phyloP scores from a whole-genome alignment of 495 filamentous ascomycete genomes.

The Lentithecium fluviatile region DNA sequence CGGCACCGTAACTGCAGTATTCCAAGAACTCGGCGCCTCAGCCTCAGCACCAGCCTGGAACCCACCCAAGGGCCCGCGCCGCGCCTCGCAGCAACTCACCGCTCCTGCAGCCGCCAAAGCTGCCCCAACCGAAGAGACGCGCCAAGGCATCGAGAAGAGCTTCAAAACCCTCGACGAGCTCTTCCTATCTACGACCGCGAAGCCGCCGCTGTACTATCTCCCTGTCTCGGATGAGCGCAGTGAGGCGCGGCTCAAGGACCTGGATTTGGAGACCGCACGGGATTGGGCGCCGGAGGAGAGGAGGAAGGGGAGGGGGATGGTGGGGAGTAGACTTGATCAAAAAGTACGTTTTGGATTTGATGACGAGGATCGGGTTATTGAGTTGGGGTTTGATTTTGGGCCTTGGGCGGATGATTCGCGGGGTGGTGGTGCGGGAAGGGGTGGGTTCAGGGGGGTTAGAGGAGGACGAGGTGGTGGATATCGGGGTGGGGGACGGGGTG shows the following conservation, averaged over 20 bases:
- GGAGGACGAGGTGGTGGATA: slow-evolving; percentile 27
- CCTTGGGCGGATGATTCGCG: slow-evolving; percentile 26
- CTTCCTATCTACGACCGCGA: slow-evolving; percentile 61
- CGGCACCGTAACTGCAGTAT: slow-evolving; percentile 49
- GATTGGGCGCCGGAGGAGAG: slow-evolving; percentile 41
- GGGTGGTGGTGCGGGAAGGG: slow-evolving; percentile 43
- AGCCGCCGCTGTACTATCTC: slow-evolving; percentile 48
- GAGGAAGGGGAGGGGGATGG: slow-evolving; percentile 18
- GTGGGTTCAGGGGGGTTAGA: slow-evolving; percentile 38
- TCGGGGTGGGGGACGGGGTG: neutral
- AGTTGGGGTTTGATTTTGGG: slow-evolving; percentile 69
- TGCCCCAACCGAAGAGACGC: neutral
- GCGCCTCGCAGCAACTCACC: neutral
- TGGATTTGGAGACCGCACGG: slow-evolving; percentile 55
- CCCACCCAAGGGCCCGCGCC: slow-evolving; percentile 20
- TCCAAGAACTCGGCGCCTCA: slow-evolving; percentile 36
- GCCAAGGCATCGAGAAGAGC: slow-evolving; percentile 14
- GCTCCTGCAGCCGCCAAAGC: neutral
- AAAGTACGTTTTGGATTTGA: slow-evolving; percentile 79
- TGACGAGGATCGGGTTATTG: slow-evolving; percentile 65
- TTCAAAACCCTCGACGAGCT: slow-evolving; percentile 59
- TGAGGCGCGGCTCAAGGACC: slow-evolving; percentile 63
- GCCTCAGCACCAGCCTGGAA: slow-evolving; percentile 13
- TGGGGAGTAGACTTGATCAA: slow-evolving; percentile 47
- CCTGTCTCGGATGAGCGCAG: slow-evolving; percentile 56